Evolutionary conservation across 345 rosid genomes (phyloP).

Genomic region (Draba incana): DNA sequence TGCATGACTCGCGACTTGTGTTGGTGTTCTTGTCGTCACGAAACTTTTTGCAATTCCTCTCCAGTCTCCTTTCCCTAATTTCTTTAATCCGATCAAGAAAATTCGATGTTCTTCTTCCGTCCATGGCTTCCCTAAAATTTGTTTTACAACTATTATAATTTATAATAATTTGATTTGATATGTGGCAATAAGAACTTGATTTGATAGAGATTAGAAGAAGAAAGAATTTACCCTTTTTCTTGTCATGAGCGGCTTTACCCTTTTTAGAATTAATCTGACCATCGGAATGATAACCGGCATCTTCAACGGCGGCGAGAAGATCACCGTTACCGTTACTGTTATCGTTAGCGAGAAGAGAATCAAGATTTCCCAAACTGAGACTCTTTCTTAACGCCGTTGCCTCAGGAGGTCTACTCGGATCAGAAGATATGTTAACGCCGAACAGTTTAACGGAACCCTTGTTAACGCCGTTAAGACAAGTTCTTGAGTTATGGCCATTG

Average conservation of each 20-base stretch:
- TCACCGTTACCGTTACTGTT: conserved; percentile 30
- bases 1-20: conserved; percentile 80
- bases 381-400: conserved; percentile 46
- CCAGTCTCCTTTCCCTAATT: conserved; percentile 75
- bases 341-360: conserved; percentile 15
- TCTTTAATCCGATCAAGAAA: conserved; percentile 55
- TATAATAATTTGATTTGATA: neutral
- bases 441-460: conserved; percentile 51
- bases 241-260: conserved; percentile 36
- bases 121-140: conserved; percentile 62
- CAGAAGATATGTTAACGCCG: conserved; percentile 54
- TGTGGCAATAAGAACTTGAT: neutral
- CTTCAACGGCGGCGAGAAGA: conserved; percentile 27
- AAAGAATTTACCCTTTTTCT: conserved; percentile 48
- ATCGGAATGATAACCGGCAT: conserved; percentile 59
- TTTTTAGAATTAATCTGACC: conserved; percentile 46
- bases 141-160: neutral
- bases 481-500: conserved; percentile 57
- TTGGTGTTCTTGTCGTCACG: conserved; percentile 59
- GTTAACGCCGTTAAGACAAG: conserved; percentile 44
- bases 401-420: conserved; percentile 30
- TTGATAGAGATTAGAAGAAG: neutral
- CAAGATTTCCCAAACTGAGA: conserved; percentile 51
- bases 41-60: conserved; percentile 59
- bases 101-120: conserved; percentile 60